Evolutionary conservation across 306 rosid species (phyloP).

Genomic region (Rosa lucieae): DNA sequence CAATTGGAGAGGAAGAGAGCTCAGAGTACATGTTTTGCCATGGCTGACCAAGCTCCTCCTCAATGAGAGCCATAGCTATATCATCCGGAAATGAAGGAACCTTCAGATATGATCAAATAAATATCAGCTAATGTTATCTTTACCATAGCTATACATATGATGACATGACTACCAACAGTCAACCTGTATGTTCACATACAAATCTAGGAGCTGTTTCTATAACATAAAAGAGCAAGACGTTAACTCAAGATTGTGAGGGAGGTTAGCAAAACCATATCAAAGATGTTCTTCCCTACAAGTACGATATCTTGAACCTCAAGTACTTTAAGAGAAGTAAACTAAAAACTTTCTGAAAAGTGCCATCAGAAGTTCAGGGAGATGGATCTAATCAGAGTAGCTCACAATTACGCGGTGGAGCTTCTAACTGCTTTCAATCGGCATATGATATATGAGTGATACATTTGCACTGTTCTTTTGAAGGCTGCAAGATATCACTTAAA

Average conservation of each 20-base stretch:
- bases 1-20: constrained; percentile 92
- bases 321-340: neutral
- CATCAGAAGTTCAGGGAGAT: neutral
- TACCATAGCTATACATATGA: constrained; percentile 11
- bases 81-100: constrained; percentile 99
- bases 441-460: neutral
- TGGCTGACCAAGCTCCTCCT: constrained; percentile 98
- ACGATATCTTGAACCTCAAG: neutral
- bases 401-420: neutral
- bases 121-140: constrained; percentile 22
- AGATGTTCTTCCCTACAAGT: neutral
- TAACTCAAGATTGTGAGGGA: neutral
- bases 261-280: neutral
- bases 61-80: constrained; percentile 91
- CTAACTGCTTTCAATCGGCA: neutral
- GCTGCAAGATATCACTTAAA: neutral
- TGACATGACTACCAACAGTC: neutral
- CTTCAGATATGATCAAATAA: constrained; percentile 47
- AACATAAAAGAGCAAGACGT: neutral
- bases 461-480: neutral
- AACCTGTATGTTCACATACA: neutral
- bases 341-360: neutral
- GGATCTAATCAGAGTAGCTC: neutral
- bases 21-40: constrained; percentile 90
- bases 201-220: neutral